Evolutionary conservation across 805 yeast species (phyloP).

Genomic region (Saccharomyces jurei): DNA sequence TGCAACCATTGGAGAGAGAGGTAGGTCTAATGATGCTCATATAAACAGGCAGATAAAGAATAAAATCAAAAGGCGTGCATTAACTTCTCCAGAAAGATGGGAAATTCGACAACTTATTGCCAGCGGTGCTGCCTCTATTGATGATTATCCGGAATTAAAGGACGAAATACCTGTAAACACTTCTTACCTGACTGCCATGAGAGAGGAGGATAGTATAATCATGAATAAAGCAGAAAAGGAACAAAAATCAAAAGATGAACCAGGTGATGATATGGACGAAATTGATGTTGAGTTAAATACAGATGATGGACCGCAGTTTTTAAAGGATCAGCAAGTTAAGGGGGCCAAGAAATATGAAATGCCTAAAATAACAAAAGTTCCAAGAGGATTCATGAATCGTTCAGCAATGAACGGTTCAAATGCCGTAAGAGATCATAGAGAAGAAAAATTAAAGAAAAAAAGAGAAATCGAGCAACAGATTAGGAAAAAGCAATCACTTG

Average conservation of each 20-base stretch:
- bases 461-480: conserved; percentile 37
- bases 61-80: conserved; percentile 32
- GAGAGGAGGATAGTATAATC: conserved; percentile 15
- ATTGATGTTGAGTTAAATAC: conserved; percentile 66
- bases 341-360: conserved; percentile 37
- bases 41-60: conserved; percentile 3
- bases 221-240: conserved; percentile 6
- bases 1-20: conserved; percentile 8
- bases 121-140: conserved; percentile 61
- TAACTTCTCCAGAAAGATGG: conserved; percentile 87
- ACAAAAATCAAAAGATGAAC: conserved; percentile 11
- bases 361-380: conserved; percentile 53
- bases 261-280: conserved; percentile 34
- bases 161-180: conserved; percentile 29
- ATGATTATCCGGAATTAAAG: conserved; percentile 60
- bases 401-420: conserved; percentile 71
- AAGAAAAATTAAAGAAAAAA: conserved; percentile 43
- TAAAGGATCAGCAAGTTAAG: conserved; percentile 39
- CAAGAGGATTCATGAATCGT: conserved; percentile 70
- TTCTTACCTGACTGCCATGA: neutral
- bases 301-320: conserved; percentile 59
- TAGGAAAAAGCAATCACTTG: conserved; percentile 23
- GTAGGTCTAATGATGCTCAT: conserved; percentile 4
- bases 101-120: conserved; percentile 77
- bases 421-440: conserved; percentile 56